Percentiles rank a stretch among this genome's conserved stretches.
These are phyloP conservation scores for Arthrobotrys entomopaga DNA, from an alignment of 2,329 filamentous ascomycete genomes.

Conservation along the genomic window DNA sequence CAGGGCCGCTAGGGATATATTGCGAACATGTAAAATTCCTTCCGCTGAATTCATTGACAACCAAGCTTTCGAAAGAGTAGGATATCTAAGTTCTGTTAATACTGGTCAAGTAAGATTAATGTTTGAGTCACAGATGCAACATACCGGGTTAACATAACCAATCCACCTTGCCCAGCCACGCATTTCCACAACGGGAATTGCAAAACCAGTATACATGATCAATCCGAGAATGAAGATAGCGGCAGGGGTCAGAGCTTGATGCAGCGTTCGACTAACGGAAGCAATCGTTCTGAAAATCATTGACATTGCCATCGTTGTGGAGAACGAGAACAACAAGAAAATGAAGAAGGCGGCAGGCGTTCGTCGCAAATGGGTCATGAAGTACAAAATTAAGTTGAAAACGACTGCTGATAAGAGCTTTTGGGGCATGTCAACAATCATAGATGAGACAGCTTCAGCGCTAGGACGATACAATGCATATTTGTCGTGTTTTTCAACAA, in stretches of 20 bases:
- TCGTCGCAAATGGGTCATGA: constrained; percentile 82
- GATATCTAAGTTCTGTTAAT: constrained; percentile 41
- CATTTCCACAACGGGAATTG: constrained; percentile 75
- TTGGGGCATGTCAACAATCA: constrained; percentile 86
- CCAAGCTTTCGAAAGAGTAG: constrained; percentile 82
- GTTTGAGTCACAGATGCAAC: not conserved
- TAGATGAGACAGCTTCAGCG: constrained; percentile 85
- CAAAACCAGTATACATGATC: constrained; percentile 70
- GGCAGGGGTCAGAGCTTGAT: constrained; percentile 71
- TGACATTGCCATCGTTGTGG: constrained; percentile 79
- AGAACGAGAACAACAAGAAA: constrained; percentile 80
- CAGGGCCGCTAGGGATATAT: constrained; percentile 64
- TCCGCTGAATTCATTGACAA: constrained; percentile 82
- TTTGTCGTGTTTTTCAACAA: constrained; percentile 87
- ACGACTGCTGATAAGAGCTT: constrained; percentile 78
- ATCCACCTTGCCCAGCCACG: constrained; percentile 84
- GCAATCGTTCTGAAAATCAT: constrained; percentile 85
- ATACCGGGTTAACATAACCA: constrained; percentile 79
- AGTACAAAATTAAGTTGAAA: constrained; percentile 86
- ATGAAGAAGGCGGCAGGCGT: constrained; percentile 83
- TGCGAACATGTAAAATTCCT: constrained; percentile 71
- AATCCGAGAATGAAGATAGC: constrained; percentile 73
- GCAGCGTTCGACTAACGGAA: constrained; percentile 75
- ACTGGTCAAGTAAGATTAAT: not conserved
- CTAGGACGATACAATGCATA: constrained; percentile 92